These are phyloP conservation scores for Sclerospora graminicola DNA, from an alignment of 352 stramenopile genomes.

Conservation along the genomic window DNA sequence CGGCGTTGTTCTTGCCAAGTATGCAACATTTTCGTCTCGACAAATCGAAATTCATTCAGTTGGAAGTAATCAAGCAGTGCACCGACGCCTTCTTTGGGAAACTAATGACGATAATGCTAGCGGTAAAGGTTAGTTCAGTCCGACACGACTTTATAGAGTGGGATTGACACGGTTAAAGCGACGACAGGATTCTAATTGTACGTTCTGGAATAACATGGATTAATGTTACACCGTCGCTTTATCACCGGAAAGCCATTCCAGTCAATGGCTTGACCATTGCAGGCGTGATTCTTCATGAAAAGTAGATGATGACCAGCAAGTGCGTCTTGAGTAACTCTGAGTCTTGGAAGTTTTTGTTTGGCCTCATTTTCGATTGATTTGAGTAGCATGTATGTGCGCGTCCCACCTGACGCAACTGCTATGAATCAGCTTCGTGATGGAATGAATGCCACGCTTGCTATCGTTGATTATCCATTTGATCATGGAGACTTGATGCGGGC, in stretches of 20 bases:
- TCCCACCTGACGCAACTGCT: conserved; percentile 45
- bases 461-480: no score
- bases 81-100: conserved; percentile 1
- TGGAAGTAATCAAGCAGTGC: conserved; percentile 6
- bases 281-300: conserved; percentile 69
- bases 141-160: conserved; percentile 11
- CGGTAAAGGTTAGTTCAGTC: conserved; percentile 14
- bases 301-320: conserved; percentile 55
- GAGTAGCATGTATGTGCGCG: conserved; percentile 62
- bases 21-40: conserved; percentile 32
- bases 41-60: conserved; percentile 32
- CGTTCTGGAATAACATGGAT: conserved; percentile 43
- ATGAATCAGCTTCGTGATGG: conserved; percentile 60
- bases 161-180: conserved; percentile 19
- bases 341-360: conserved; percentile 56
- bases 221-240: conserved; percentile 35
- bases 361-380: conserved; percentile 60
- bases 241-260: conserved; percentile 41
- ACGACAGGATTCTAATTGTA: conserved; percentile 73
- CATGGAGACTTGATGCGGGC: conserved; percentile 65
- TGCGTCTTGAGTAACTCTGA: conserved; percentile 43
- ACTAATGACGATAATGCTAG: conserved; percentile 24
- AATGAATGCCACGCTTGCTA: conserved; percentile 44
- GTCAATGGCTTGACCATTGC: conserved; percentile 67
- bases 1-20: conserved; percentile 71